Conservation (phyloP, 441 rosid genomes). For the Syzygium malaccense region DNA sequence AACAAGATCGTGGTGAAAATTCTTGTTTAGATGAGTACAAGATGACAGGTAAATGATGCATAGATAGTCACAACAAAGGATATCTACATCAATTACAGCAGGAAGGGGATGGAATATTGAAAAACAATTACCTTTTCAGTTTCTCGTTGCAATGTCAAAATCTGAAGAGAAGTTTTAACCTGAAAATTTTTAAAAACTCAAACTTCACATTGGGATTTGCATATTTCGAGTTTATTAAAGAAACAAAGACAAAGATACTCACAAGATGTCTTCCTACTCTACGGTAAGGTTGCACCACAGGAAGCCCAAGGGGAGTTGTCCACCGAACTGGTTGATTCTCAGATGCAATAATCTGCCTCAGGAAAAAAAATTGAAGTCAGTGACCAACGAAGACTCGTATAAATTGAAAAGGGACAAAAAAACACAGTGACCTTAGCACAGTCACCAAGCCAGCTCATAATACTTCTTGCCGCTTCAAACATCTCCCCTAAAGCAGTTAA, state of each 20-base stretch:
- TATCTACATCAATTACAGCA: background rate
- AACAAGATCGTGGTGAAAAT: background rate
- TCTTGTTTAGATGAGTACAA: background rate
- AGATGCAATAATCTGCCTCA: conserved; percentile 70
- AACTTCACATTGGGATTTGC: background rate
- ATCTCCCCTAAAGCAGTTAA: conserved; percentile 85
- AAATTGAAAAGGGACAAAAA: background rate
- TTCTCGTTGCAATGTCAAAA: conserved; percentile 79
- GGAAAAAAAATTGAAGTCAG: conserved; percentile 7
- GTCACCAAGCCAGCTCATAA: conserved; percentile 94
- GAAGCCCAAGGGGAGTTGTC: conserved; percentile 97
- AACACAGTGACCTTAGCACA: conserved; percentile 71
- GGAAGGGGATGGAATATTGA: background rate
- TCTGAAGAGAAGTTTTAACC: conserved; percentile 96
- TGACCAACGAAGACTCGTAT: background rate
- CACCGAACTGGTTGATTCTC: conserved; percentile 88
- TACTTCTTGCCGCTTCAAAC: conserved; percentile 95
- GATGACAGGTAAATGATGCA: background rate
- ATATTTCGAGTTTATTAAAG: background rate
- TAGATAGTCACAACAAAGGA: background rate
- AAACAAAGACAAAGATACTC: conserved; percentile 19
- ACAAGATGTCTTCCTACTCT: conserved; percentile 64
- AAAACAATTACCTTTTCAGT: conserved; percentile 60
- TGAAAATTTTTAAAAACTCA: conserved; percentile 28
- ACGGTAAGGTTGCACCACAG: conserved; percentile 96